Evolutionary conservation across 2,329 filamentous ascomycete genomes (phyloP).

Genomic region (Trichoderma sp.): DNA sequence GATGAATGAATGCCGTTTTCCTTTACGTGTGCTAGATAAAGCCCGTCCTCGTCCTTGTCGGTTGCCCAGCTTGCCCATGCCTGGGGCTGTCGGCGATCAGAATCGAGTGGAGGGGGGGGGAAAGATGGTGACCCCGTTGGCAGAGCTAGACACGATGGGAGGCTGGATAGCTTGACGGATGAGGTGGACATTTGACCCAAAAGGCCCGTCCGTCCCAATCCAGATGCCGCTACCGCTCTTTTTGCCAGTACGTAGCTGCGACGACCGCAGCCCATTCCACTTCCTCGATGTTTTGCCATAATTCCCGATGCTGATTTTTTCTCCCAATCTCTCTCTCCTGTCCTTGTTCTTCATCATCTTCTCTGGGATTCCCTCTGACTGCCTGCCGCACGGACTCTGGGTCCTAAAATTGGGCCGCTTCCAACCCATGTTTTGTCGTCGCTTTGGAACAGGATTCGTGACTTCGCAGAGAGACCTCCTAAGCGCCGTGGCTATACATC

Average conservation of each 20-base stretch:
- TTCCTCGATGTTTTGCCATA: not conserved
- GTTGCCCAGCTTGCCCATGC: conserved; percentile 6
- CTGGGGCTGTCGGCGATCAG: conserved; percentile 13
- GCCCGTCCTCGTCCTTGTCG: not conserved
- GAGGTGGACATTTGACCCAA: conserved; percentile 9
- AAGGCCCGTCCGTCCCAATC: conserved; percentile 12
- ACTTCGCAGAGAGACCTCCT: not conserved
- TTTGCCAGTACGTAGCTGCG: not conserved
- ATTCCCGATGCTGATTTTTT: not conserved
- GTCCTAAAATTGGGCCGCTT: conserved; percentile 1
- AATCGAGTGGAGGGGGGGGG: conserved; percentile 13
- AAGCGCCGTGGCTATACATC: conserved; percentile 8
- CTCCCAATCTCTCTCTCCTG: not conserved
- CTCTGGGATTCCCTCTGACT: not conserved
- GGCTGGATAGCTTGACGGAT: conserved; percentile 12
- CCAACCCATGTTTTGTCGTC: conserved; percentile 8
- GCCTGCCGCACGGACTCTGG: conserved; percentile 12
- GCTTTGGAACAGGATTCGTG: not conserved
- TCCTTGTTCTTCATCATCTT: not conserved
- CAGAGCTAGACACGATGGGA: not conserved
- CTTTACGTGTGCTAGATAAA: not conserved
- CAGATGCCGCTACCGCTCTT: conserved; percentile 13
- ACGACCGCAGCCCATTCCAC: not conserved
- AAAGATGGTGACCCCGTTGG: conserved; percentile 1
- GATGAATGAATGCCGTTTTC: not conserved